Base-by-base conservation (phyloP, 1,139 yeast species). In the Debaryomycetaceae sp. region DNA sequence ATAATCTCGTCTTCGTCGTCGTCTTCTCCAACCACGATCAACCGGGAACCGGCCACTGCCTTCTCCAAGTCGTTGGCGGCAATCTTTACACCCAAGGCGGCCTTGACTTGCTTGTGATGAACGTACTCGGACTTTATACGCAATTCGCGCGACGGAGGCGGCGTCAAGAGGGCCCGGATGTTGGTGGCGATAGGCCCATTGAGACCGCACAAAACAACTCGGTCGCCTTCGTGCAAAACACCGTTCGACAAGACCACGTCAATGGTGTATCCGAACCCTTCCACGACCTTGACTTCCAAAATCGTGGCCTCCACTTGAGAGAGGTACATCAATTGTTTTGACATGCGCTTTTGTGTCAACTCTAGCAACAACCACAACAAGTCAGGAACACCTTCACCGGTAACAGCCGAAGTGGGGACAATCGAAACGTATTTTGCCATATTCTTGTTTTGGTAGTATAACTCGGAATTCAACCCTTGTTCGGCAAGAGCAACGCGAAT, bases 371-470 rank as follows among this genome's bases (percentile, higher is more conserved):
- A 73, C 90, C 95, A 87, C 51, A 92, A 75, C 62, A 92, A 71
- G 73, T 92, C 99, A 27, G 99, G 98, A 44, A 92, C 92, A 79
- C 99, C 99, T 62, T 92, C 99, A 57, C 98, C 99, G 18, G 97
- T 87, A 28, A 87, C 93, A 34, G 99, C 98, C 37, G 97, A 87
- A 11, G 98, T 90, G 44, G 99, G 98, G 32, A 92, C 95, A 47
- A 92, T 79, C 23, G 97, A 86, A 35, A 92, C 98, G 49, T 79
- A 83, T 55, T 83, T 83, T 35, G 96, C 63, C 71, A 90, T 66
- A 62, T 87, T 90, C 58, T 81, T 82, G 70, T 92, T 92, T 58
- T 90, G 85, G 77, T 68, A 90, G 61, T 92, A 92, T 41, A 90
- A 72, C 62, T 90, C 98, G 30, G 97, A 82, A 66, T 92, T 92